phyloP scores from a whole-genome alignment of 1,284 basidiomycete genomes.

The Fomitiporia mediterranea region DNA sequence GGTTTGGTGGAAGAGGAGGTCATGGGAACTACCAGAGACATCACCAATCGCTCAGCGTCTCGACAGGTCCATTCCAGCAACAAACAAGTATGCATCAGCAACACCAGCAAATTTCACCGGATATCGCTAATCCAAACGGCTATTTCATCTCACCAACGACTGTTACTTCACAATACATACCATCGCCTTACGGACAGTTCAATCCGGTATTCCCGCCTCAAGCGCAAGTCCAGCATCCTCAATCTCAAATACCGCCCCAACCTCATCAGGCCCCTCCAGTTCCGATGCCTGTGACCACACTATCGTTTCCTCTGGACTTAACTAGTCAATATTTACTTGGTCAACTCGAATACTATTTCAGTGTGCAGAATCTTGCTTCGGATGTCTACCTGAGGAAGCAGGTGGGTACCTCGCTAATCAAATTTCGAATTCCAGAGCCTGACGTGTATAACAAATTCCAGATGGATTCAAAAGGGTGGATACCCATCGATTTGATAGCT shows the following conservation, averaged over 20 bases:
- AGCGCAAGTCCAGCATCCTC: background rate
- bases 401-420: constrained; percentile 36
- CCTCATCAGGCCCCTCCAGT: constrained; percentile 36
- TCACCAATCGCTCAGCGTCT: constrained; percentile 16
- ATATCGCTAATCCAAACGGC: constrained; percentile 18
- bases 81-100: constrained; percentile 11
- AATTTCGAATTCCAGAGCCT: background rate
- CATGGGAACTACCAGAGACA: constrained; percentile 12
- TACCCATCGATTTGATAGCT: constrained; percentile 73
- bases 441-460: constrained; percentile 30
- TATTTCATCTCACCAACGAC: constrained; percentile 12
- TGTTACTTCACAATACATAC: constrained; percentile 11
- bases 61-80: constrained; percentile 13
- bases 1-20: constrained; percentile 22
- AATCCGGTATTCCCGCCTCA: constrained; percentile 9
- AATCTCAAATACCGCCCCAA: constrained; percentile 15
- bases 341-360: constrained; percentile 88
- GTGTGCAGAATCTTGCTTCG: constrained; percentile 78
- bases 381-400: constrained; percentile 78
- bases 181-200: constrained; percentile 16
- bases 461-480: constrained; percentile 92
- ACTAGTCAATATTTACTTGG: constrained; percentile 65
- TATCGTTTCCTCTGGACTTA: constrained; percentile 59
- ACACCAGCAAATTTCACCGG: constrained; percentile 7
- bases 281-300: constrained; percentile 52